Base-by-base conservation (phyloP, 2,329 filamentous ascomycete genomes). In the Talaromyces pinophilus region DNA sequence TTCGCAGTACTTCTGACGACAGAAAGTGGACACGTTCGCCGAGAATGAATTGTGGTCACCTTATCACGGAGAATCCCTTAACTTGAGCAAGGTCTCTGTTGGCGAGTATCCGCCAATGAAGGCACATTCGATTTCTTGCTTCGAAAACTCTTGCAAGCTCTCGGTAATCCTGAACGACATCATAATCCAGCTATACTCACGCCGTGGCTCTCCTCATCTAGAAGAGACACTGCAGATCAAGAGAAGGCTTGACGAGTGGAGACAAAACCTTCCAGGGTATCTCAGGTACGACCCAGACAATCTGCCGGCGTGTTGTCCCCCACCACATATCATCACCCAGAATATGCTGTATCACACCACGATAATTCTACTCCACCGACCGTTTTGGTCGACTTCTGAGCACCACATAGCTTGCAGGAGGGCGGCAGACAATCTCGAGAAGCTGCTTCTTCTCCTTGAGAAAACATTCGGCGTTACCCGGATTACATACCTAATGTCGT, bases 21-120 rank as follows among this genome's bases (percentile, higher is more conserved):
- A 35, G 33, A 35, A 35, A 75, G 73, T 54, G 52, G 75, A 11
- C 75, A 75, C 52, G 66, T 75, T 5, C 73, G 74, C 5, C 68
- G 73, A 30, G 30, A 67, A 67, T 19, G 73, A 74, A 6, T 68
- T 69, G 5, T 75, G 73, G 73, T 55, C 62, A n/a, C 73, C 73
- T 7, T 74, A 72, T 59, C 74, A 75, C 62, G 72, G 72, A 6
- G 60, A 62, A 35, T 11, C 33, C 33, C 10, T 35, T 2, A 35
- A 35, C 33, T 35, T 35, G 33, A 35, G 33, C 8, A 35, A 35
- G 10, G 33, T 35, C 13, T n/a, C 44, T 4, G 8, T 19, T 11
- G 48, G 30, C 22, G 15, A 35, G 33, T 62, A 62, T 30, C 60
- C 60, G 3, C 30, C 60, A 5, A 62, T 62, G 60, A 62, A 62